Conservation (phyloP, 345 rosid genomes). For the Raphanus raphanistrum region DNA sequence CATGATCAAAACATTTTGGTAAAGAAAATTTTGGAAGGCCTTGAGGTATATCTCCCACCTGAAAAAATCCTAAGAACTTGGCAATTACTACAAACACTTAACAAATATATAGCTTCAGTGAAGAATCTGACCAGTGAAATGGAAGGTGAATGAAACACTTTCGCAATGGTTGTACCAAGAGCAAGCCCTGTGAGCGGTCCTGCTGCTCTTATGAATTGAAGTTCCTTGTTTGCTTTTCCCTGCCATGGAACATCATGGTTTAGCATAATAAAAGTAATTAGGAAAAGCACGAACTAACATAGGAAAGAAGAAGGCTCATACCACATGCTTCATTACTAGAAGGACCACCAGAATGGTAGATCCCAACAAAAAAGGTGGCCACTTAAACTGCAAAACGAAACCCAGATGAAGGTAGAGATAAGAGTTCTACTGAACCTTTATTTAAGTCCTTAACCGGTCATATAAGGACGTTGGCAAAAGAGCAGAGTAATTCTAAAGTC, state of each 20-base stretch:
- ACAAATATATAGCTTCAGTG: background rate
- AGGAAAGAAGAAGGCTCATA: slow-evolving; percentile 37
- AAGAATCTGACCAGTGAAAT: slow-evolving; percentile 72
- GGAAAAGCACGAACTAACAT: background rate
- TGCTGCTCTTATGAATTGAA: slow-evolving; percentile 78
- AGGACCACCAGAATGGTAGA: slow-evolving; percentile 69
- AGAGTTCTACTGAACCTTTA: background rate
- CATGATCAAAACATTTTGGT: slow-evolving; percentile 62
- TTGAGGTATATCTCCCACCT: slow-evolving; percentile 97
- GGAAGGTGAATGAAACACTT: slow-evolving; percentile 69
- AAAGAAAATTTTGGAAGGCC: slow-evolving; percentile 90
- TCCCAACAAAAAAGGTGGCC: slow-evolving; percentile 99
- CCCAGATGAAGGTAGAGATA: background rate
- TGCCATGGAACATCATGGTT: slow-evolving; percentile 35
- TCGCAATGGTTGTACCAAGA: slow-evolving; percentile 74
- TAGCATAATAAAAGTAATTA: background rate
- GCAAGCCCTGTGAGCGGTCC: slow-evolving; percentile 91
- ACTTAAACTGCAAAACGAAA: slow-evolving; percentile 75
- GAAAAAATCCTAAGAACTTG: slow-evolving; percentile 29
- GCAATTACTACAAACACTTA: slow-evolving; percentile 6
- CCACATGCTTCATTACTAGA: slow-evolving; percentile 86
- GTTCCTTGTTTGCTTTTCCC: slow-evolving; percentile 87
- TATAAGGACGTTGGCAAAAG: background rate
- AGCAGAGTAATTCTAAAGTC: background rate
- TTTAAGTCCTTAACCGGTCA: too few species aligned